Evolutionary conservation across 2,329 filamentous ascomycete species (phyloP).

Genomic region (Hymenoscyphus repandus): DNA sequence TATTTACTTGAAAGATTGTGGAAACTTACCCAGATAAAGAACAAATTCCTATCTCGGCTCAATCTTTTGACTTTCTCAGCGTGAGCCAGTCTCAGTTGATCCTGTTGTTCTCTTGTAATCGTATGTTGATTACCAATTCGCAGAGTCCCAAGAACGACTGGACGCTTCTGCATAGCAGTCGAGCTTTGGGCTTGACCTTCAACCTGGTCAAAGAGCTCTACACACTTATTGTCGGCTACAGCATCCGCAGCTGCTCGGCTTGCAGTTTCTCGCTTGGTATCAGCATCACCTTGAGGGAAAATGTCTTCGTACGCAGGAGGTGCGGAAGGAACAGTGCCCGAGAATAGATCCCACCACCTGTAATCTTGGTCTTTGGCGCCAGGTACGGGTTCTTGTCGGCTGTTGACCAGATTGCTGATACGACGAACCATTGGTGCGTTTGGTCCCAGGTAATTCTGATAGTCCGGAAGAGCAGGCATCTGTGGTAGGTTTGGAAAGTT

Average conservation of each 20-base stretch:
- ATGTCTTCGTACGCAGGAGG: conserved; percentile 78
- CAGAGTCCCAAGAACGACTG: conserved; percentile 37
- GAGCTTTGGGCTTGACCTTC: conserved; percentile 30
- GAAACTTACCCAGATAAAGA: conserved; percentile 59
- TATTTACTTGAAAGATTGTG: conserved; percentile 1
- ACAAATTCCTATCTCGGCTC: conserved; percentile 59
- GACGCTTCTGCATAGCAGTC: conserved; percentile 36
- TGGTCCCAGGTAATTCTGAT: conserved; percentile 58
- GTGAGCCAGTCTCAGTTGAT: conserved; percentile 55
- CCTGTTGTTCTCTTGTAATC: conserved; percentile 61
- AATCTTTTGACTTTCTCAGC: conserved; percentile 59
- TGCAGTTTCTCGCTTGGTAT: conserved; percentile 54
- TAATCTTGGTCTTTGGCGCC: conserved; percentile 43
- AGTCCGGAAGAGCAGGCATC: conserved; percentile 62
- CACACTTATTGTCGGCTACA: conserved; percentile 54
- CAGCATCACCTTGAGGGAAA: conserved; percentile 52
- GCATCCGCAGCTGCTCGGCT: conserved; percentile 52
- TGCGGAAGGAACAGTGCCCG: conserved; percentile 44
- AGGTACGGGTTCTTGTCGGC: conserved; percentile 33
- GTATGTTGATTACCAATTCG: conserved; percentile 58
- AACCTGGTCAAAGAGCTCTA: conserved; percentile 45
- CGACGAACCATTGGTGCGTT: conserved; percentile 61
- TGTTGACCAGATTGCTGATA: conserved; percentile 64
- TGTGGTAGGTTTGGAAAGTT: conserved; percentile 59
- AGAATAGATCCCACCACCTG: conserved; percentile 65